phyloP scores from a whole-genome alignment of 192 early-diverging fungal species.

The Coemansia asiatica region DNA sequence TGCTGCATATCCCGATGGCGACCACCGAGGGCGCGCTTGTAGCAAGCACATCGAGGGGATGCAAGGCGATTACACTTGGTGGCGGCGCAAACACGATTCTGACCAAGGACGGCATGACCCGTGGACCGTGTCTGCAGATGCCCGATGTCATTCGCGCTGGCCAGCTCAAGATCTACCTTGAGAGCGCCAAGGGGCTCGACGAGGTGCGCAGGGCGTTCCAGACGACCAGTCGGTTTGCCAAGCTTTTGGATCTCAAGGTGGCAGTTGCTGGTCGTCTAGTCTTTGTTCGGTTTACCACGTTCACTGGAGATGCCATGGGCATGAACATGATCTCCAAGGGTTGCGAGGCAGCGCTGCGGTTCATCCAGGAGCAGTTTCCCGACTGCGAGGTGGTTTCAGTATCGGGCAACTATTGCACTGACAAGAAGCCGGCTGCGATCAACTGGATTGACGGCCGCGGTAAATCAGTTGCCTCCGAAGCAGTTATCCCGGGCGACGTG shows the following conservation, averaged over 20 bases:
- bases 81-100: conserved; percentile 82
- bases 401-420: conserved; percentile 93
- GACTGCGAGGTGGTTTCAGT: conserved; percentile 79
- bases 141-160: conserved; percentile 65
- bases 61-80: conserved; percentile 88
- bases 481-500: conserved; percentile 74
- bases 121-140: conserved; percentile 90
- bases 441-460: conserved; percentile 98
- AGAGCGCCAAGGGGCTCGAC: conserved; percentile 59
- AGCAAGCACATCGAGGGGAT: conserved; percentile 89
- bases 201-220: conserved; percentile 77
- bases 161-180: conserved; percentile 73
- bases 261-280: conserved; percentile 79
- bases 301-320: conserved; percentile 96
- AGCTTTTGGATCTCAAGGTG: conserved; percentile 77
- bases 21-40: conserved; percentile 91
- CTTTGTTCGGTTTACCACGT: conserved; percentile 85
- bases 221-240: conserved; percentile 86
- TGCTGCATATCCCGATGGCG: conserved; percentile 89
- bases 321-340: conserved; percentile 99
- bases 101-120: conserved; percentile 85
- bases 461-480: conserved; percentile 87
- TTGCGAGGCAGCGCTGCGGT: conserved; percentile 77
- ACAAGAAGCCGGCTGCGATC: conserved; percentile 95
- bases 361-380: conserved; percentile 63